These are phyloP conservation scores for Candida dubliniensis DNA, from an alignment of 1,139 yeast genomes.

Conservation along the genomic window DNA sequence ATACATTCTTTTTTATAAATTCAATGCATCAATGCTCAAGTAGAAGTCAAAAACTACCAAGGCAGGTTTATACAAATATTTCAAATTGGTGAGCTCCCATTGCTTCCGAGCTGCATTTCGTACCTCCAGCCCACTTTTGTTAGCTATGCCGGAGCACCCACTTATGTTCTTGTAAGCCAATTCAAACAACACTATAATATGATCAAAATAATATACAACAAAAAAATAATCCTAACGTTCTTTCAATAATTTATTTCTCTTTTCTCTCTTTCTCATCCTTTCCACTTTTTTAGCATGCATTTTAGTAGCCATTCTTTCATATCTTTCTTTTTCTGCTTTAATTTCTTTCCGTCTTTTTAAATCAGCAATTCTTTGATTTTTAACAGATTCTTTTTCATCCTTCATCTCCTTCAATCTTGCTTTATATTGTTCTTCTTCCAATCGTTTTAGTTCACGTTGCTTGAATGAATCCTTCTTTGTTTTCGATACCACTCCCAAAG, in stretches of 20 bases:
- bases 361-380: conserved; percentile 49
- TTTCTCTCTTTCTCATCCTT: conserved; percentile 75
- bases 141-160: too few relatives aligned
- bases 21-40: too few relatives aligned
- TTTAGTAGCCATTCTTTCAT: conserved; percentile 65
- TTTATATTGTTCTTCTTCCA: conserved; percentile 46
- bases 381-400: conserved; percentile 60
- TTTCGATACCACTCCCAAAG: conserved; percentile 23
- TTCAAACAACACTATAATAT: neutral
- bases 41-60: too few relatives aligned
- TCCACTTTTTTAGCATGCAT: conserved; percentile 81
- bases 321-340: conserved; percentile 73
- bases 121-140: too few relatives aligned
- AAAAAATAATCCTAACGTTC: conserved; percentile 46
- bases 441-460: conserved; percentile 36
- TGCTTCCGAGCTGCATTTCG: too few relatives aligned
- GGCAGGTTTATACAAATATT: too few relatives aligned
- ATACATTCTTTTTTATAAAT: too few relatives aligned
- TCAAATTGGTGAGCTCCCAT: too few relatives aligned
- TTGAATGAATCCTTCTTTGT: conserved; percentile 22
- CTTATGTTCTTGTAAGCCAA: neutral
- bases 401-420: conserved; percentile 57
- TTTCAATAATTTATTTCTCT: conserved; percentile 75
- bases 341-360: conserved; percentile 65
- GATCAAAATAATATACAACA: neutral